Evolutionary conservation across 371 early-diverging fungal genomes (phyloP), one percentile per base, ranked within the genome.

Genomic region (Choanephora cucurbitarum): DNA sequence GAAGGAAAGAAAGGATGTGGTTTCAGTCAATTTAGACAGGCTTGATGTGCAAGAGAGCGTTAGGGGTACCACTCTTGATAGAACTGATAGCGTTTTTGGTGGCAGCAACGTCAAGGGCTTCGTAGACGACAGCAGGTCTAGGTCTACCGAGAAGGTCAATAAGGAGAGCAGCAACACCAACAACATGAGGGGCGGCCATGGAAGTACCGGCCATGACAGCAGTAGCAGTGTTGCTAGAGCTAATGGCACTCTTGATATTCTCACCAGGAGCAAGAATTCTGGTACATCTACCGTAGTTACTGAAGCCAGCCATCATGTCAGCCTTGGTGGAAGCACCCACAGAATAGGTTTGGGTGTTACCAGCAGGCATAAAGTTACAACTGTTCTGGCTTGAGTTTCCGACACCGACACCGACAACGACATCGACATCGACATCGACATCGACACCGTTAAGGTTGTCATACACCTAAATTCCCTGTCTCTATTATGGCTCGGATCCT

Each of bases 381-480:
- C 99, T 99, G 67, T 96, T 90, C 37, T 81, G 70, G 72, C 90
- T 87, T 64, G 93, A 92, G 83, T 99, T 99, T 40, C 99, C 99
- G 17, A 99, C 99, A 55, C 99, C 99, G 34, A 96, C 96, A 19
- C 94, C 91, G 77, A 97, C 95, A 67, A 86, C 75, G 23, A 97
- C 79, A 62, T 96, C 95, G 37, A 73, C 73, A 7, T 80, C 68
- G 33, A 94, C 91, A 28, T 7, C 22, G 44, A 14, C 22, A 21
- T 23, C 44, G 18, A 44, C 10, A 21, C 44, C 44, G 22, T 44
- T 21, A 49, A 33, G 33, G 34, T 21, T 32, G 33, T 49, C 49
- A 17, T 49, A 49, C 33, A 49, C 49, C 49, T 37, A 49, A 49
- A 31, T 49, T 49, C 49, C 49, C 33, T 33, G 49, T 49, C 49